Evolutionary conservation across 306 rosid species (phyloP), one percentile per base, ranked within the genome.

Genomic region (Gynostemma pentaphyllum): DNA sequence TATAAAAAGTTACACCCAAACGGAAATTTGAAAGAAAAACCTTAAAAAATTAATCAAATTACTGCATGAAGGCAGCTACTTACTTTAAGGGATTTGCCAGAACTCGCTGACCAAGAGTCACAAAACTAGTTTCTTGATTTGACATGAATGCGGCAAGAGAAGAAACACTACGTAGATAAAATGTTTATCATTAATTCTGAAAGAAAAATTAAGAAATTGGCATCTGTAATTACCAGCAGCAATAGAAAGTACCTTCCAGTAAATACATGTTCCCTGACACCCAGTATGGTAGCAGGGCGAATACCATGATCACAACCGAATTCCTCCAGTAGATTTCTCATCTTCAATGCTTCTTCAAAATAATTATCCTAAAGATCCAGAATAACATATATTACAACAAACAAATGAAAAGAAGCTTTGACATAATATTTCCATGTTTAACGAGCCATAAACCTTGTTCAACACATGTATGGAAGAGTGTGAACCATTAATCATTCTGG

Each of bases 301-400:
- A 85, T 76, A 51, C 96, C 96, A 64, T 87, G 98, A 68, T 88
- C 83, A 68, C 76, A 21, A 42, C 70, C 67, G 75, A 91, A 91
- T 78, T 91, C 98, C 81, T 91, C 92, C 18, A 91, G 98, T 69
- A 91, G 89, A 75, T 91, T 91, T 74, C 98, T 82, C 98, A 91
- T 85, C 81, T 91, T 91, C 83, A 91, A 75, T 36, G 86, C 83
- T 69, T 81, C 86, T 76, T 81, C 86, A 61, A 81, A 81, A 70
- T 81, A 81, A 45, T 81, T 81, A 62, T 81, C 86, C 86, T 81
- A 50, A n/a, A 55, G 21, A 12, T 21, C 62, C 16, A 13, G 9
- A 47, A 36, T 37, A 15, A 12, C 61, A 66, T 12, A 63, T 15
- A 48, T 66, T 45, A 62, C 30, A 54, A 57, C 21, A 16, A 12